Evolutionary conservation across 495 filamentous ascomycete species (phyloP).

Genomic region (Aspergillus affinis): DNA sequence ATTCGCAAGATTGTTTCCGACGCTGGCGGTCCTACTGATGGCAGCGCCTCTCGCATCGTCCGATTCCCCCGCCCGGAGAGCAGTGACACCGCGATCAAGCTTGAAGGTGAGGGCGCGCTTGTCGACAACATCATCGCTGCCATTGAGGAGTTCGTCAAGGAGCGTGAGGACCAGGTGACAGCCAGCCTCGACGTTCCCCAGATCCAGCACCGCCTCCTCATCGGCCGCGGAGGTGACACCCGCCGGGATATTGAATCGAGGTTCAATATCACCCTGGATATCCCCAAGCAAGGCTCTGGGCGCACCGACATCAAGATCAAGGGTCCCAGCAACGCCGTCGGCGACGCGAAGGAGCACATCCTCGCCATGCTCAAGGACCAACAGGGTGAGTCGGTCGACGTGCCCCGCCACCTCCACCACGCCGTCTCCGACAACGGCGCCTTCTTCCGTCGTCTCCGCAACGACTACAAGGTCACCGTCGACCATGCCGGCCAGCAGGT

Average conservation of each 20-base stretch:
- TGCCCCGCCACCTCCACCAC: slow-evolving; percentile 81
- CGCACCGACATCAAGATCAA: slow-evolving; percentile 76
- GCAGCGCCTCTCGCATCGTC: slow-evolving; percentile 77
- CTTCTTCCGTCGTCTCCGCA: slow-evolving; percentile 84
- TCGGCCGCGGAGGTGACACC: slow-evolving; percentile 86
- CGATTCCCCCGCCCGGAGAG: slow-evolving; percentile 84
- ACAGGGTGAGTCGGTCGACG: slow-evolving; percentile 78
- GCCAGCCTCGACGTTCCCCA: slow-evolving; percentile 76
- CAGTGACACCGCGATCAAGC: slow-evolving; percentile 74
- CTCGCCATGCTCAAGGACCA: slow-evolving; percentile 76
- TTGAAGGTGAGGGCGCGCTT: slow-evolving; percentile 78
- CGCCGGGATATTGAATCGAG: slow-evolving; percentile 82
- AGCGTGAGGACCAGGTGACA: slow-evolving; percentile 75
- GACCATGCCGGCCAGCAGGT: slow-evolving; percentile 79
- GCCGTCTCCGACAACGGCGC: slow-evolving; percentile 82
- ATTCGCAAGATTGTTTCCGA: slow-evolving; percentile 83
- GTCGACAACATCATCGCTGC: slow-evolving; percentile 85
- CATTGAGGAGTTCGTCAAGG: slow-evolving; percentile 73
- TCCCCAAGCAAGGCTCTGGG: slow-evolving; percentile 75
- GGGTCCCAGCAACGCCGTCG: slow-evolving; percentile 74
- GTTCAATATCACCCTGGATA: slow-evolving; percentile 85
- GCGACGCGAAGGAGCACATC: slow-evolving; percentile 83
- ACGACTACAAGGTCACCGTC: slow-evolving; percentile 80
- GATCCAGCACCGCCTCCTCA: slow-evolving; percentile 86
- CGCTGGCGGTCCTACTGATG: slow-evolving; percentile 85